These are phyloP conservation scores for Tylopilus subfusipes DNA, from an alignment of 768 basidiomycete genomes.

Conservation along the genomic window DNA sequence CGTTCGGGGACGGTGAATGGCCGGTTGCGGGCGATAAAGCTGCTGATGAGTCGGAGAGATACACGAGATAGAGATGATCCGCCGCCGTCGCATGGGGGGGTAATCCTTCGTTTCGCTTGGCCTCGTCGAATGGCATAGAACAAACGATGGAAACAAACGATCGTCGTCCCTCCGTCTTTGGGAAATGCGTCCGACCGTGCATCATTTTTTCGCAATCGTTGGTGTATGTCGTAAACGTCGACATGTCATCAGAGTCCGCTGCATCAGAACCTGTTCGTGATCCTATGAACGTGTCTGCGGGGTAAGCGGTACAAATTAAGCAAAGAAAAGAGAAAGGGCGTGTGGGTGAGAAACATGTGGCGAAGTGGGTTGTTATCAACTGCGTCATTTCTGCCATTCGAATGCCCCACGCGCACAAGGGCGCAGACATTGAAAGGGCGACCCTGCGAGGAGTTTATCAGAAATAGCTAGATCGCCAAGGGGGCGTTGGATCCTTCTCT, in stretches of 20 bases:
- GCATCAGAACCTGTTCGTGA: neutral
- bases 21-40: constrained; percentile 7
- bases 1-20: neutral
- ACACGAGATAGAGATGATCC: constrained; percentile 13
- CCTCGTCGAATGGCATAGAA: neutral
- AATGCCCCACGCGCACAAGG: constrained; percentile 4
- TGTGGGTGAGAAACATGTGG: constrained; percentile 19
- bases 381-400: constrained; percentile 35
- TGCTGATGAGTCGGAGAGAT: constrained; percentile 2
- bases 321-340: neutral
- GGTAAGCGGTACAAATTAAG: constrained; percentile 1
- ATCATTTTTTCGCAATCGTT: too few species aligned
- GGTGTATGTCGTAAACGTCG: neutral
- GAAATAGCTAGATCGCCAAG: constrained; percentile 4
- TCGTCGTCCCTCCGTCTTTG: neutral
- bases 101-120: neutral
- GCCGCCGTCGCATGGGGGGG: constrained; percentile 13
- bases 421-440: neutral
- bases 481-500: neutral
- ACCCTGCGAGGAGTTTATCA: neutral
- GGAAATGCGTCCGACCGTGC: neutral
- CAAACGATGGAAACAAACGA: neutral
- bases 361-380: neutral
- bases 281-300: constrained; percentile 15
- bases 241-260: neutral